phyloP scores from a whole-genome alignment of 805 yeast species.

The Wickerhamiella musiphila region DNA sequence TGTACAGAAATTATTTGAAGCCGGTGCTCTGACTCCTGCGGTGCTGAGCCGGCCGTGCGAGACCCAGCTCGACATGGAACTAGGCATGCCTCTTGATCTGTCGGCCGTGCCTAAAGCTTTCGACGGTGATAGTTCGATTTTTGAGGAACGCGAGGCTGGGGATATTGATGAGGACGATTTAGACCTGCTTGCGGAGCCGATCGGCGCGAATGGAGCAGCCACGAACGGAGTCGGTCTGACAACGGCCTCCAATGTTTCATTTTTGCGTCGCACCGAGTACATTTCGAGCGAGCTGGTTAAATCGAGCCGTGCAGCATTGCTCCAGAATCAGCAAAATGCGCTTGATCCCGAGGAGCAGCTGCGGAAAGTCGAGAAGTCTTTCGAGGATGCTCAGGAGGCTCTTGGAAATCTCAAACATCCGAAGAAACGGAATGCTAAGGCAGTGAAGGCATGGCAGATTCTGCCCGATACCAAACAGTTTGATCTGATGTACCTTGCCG shows the following conservation, averaged over 20 bases:
- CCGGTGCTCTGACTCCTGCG: conserved; percentile 42
- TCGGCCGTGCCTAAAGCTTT: conserved; percentile 48
- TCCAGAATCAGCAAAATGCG: conserved; percentile 18
- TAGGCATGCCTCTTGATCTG: conserved; percentile 67
- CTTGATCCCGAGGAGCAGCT: conserved; percentile 48
- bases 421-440: conserved; percentile 48
- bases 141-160: conserved; percentile 24
- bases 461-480: conserved; percentile 83
- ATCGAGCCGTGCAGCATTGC: conserved; percentile 14
- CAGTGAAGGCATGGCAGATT: conserved; percentile 62
- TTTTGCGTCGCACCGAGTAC: conserved; percentile 88
- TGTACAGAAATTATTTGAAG: conserved; percentile 31
- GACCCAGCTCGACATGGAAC: conserved; percentile 30
- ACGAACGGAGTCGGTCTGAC: conserved; percentile 21
- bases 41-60: conserved; percentile 30
- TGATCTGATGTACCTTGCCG: conserved; percentile 43
- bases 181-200: conserved; percentile 65
- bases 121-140: conserved; percentile 30
- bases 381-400: conserved; percentile 38
- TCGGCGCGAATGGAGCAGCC: conserved; percentile 29
- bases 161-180: conserved; percentile 65
- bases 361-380: conserved; percentile 58
- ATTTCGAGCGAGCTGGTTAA: conserved; percentile 44
- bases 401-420: conserved; percentile 52
- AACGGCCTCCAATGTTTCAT: too few species aligned